Evolutionary conservation across 768 basidiomycete species (phyloP).

Genomic region (Cystofilobasidium ferigula): DNA sequence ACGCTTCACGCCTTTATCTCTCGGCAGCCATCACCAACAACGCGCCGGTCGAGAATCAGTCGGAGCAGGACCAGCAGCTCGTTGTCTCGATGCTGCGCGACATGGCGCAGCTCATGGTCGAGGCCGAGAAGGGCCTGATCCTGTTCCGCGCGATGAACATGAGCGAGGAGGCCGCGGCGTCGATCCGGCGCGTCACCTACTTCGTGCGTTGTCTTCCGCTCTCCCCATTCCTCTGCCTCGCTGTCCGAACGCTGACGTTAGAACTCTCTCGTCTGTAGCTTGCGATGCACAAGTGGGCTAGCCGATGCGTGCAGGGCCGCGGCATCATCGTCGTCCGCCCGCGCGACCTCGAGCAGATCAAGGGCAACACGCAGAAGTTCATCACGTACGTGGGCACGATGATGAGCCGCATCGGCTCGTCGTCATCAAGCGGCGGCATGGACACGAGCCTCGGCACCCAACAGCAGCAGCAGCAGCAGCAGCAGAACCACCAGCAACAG

Average conservation of each 20-base stretch:
- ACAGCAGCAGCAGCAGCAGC: conserved; percentile 10
- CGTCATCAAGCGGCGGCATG: neutral
- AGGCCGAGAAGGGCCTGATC: conserved; percentile 20
- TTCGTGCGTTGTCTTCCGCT: conserved; percentile 8
- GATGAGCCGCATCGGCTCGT: conserved; percentile 10
- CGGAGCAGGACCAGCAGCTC: conserved; percentile 22
- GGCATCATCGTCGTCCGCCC: conserved; percentile 5
- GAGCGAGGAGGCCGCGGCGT: neutral
- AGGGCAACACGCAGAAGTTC: conserved; percentile 15
- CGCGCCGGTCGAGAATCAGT: conserved; percentile 12
- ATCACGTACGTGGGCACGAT: conserved; percentile 13
- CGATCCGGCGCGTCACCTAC: conserved; percentile 4
- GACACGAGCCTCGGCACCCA: conserved; percentile 4
- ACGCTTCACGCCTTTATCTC: neutral
- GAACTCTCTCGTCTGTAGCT: neutral
- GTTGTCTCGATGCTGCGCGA: conserved; percentile 2
- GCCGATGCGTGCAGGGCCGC: conserved; percentile 7
- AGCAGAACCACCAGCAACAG: conserved; percentile 19
- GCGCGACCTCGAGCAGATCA: conserved; percentile 11
- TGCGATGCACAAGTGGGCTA: conserved; percentile 13
- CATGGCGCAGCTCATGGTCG: conserved; percentile 5
- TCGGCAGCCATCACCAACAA: conserved; percentile 5
- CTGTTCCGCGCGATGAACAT: conserved; percentile 16
- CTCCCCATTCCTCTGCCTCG: neutral
- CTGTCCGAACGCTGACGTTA: neutral